Percentiles rank a stretch among this genome's conserved stretches.
These are phyloP conservation scores for Yamadazyma atlantica DNA, from an alignment of 1,139 yeast genomes.

Conservation along the genomic window DNA sequence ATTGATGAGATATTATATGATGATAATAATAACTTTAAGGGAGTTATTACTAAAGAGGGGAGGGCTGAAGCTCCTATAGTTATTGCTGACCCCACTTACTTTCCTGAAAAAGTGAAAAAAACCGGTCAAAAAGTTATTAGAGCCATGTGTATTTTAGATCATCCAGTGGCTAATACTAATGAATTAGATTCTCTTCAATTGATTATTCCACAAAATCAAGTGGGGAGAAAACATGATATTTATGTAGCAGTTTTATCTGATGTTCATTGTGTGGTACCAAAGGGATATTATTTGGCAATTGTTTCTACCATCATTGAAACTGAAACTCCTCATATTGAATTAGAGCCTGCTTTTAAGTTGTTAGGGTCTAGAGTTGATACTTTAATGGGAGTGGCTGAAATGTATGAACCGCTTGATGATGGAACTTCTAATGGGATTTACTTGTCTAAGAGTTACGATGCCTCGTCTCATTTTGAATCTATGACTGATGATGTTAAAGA, in stretches of 20 bases:
- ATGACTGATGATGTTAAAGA: constrained; percentile 97
- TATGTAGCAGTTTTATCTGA: constrained; percentile 90
- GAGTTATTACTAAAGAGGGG: constrained; percentile 90
- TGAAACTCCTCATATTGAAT: constrained; percentile 86
- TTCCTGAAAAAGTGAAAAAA: constrained; percentile 85
- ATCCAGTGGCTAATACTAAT: constrained; percentile 80
- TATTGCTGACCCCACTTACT: constrained; percentile 97
- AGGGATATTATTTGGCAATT: constrained; percentile 89
- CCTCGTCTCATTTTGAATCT: constrained; percentile 92
- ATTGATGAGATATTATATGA: constrained; percentile 83
- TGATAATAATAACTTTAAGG: constrained; percentile 65
- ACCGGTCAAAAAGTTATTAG: constrained; percentile 88
- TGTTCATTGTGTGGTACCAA: constrained; percentile 88
- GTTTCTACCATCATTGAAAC: constrained; percentile 95
- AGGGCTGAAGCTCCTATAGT: constrained; percentile 89
- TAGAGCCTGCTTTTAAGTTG: constrained; percentile 91
- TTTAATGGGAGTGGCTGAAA: constrained; percentile 93
- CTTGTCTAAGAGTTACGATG: constrained; percentile 87
- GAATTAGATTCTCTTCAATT: constrained; percentile 90
- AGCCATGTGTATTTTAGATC: constrained; percentile 91
- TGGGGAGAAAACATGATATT: constrained; percentile 89
- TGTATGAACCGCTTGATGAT: constrained; percentile 83
- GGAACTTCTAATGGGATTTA: constrained; percentile 79
- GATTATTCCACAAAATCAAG: constrained; percentile 95
- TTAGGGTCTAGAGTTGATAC: constrained; percentile 79